A percentile compares a stretch with the other conserved stretches of the same genome.
phyloP scores from a whole-genome alignment of 176 grass and related monocot species.

The Raddia distichophylla region DNA sequence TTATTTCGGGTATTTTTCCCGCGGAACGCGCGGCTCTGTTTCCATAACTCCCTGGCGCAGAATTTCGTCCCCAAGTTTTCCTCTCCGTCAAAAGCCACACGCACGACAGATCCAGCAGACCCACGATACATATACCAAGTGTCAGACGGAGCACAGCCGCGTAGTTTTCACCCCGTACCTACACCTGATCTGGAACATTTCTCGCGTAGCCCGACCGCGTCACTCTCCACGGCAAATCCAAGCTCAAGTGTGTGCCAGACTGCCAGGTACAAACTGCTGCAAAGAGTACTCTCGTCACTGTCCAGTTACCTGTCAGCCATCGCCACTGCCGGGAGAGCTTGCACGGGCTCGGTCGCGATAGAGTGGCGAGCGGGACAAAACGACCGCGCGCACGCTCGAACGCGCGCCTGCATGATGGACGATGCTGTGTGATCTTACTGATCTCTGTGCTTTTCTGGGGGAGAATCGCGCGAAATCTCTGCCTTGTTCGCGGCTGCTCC shows the following conservation, averaged over 20 bases:
- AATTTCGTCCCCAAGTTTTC: not conserved
- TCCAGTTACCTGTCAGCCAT: not conserved
- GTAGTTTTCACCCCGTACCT: not conserved
- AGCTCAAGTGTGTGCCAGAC: not conserved
- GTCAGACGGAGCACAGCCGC: not conserved
- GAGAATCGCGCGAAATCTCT: conserved; percentile 35
- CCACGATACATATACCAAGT: not conserved
- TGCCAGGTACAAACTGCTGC: not conserved
- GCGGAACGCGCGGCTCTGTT: too few relatives aligned
- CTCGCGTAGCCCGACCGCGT: not conserved
- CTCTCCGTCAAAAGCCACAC: not conserved
- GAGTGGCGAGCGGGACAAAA: conserved; percentile 4
- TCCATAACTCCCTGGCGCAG: not conserved
- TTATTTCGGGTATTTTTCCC: too few relatives aligned
- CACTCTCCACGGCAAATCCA: not conserved
- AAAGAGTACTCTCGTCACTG: not conserved
- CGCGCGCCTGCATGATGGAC: too few relatives aligned
- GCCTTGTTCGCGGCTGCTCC: not conserved
- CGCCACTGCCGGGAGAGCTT: conserved; percentile 1
- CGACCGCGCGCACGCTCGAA: not conserved
- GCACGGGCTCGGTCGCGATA: conserved; percentile 13
- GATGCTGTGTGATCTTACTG: too few relatives aligned
- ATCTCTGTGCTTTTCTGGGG: not conserved
- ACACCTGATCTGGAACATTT: conserved; percentile 19
- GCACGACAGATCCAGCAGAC: not conserved